These are phyloP conservation scores for Metschnikowia sp. DNA, from an alignment of 805 yeast species.

Conservation along the genomic window DNA sequence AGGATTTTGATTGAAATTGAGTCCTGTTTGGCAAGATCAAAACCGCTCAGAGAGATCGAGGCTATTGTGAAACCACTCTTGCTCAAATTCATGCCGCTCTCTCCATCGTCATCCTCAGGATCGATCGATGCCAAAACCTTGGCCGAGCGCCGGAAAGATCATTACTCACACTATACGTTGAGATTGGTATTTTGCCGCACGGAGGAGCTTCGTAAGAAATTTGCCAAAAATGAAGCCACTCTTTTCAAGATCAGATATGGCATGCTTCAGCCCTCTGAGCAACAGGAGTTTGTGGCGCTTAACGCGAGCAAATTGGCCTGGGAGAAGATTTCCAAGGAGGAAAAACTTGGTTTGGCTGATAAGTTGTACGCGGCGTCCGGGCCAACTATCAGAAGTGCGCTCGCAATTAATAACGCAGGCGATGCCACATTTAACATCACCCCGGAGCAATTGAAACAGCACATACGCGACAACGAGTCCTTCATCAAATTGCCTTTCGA, in stretches of 20 bases:
- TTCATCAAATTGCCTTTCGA: conserved; percentile 88
- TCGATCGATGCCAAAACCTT: conserved; percentile 35
- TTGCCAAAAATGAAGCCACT: conserved; percentile 69
- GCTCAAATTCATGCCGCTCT: conserved; percentile 61
- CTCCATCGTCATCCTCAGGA: conserved; percentile 26
- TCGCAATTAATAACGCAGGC: conserved; percentile 30
- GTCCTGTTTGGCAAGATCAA: conserved; percentile 62
- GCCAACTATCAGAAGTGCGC: conserved; percentile 34
- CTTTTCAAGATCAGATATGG: conserved; percentile 74
- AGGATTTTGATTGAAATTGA: conserved; percentile 83
- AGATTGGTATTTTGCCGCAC: conserved; percentile 86
- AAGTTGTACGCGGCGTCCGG: conserved; percentile 57
- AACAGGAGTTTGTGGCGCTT: conserved; percentile 61
- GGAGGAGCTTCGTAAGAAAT: conserved; percentile 77
- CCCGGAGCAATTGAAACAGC: conserved; percentile 52
- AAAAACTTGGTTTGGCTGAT: conserved; percentile 48
- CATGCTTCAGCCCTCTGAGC: conserved; percentile 61
- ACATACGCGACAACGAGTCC: conserved; percentile 50
- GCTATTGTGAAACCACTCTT: conserved; percentile 61
- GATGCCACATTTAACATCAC: conserved; percentile 27
- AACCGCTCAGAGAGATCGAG: conserved; percentile 63
- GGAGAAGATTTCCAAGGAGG: conserved; percentile 63
- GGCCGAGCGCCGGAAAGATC: conserved; percentile 79
- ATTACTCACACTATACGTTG: conserved; percentile 84
- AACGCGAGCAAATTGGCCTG: conserved; percentile 60